Evolutionary conservation across 1,284 basidiomycete species (phyloP).

Genomic region (Rhodotorula sp.): DNA sequence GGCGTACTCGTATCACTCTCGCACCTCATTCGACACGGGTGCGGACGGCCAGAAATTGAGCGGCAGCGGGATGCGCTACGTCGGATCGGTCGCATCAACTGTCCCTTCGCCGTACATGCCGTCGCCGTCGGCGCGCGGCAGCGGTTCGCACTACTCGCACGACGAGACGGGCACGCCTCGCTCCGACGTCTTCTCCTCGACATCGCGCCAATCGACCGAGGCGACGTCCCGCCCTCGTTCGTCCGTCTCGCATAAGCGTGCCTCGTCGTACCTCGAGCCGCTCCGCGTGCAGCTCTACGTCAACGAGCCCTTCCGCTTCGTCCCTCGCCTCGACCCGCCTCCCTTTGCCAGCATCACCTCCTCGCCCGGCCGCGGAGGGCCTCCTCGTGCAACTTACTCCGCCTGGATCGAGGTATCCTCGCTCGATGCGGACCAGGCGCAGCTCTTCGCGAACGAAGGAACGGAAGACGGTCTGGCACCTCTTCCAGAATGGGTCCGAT

Average conservation of each 20-base stretch:
- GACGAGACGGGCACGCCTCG: conserved; percentile 10
- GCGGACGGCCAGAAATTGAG: background rate
- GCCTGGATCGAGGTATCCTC: conserved; percentile 27
- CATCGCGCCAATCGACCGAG: conserved; percentile 12
- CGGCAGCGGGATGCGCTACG: conserved; percentile 26
- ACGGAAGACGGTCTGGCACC: background rate
- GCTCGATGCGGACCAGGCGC: background rate
- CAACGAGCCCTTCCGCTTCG: conserved; percentile 34
- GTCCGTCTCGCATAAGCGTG: conserved; percentile 10
- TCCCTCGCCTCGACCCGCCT: conserved; percentile 23
- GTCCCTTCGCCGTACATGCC: conserved; percentile 7
- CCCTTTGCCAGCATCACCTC: conserved; percentile 33
- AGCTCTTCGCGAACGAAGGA: background rate
- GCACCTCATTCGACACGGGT: conserved; percentile 5
- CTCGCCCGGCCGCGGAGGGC: conserved; percentile 26
- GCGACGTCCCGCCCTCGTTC: conserved; percentile 1
- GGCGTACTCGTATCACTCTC: conserved; percentile 10
- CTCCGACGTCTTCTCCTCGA: conserved; percentile 5
- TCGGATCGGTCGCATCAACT: conserved; percentile 18
- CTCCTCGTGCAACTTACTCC: conserved; percentile 27
- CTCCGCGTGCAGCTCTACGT: conserved; percentile 15
- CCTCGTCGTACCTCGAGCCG: conserved; percentile 22
- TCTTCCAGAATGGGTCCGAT: conserved; percentile 32
- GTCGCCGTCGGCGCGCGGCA: background rate
- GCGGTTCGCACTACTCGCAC: conserved; percentile 16